phyloP scores from a whole-genome alignment of 2,329 filamentous ascomycete genomes.

The Scytalidium sp. region DNA sequence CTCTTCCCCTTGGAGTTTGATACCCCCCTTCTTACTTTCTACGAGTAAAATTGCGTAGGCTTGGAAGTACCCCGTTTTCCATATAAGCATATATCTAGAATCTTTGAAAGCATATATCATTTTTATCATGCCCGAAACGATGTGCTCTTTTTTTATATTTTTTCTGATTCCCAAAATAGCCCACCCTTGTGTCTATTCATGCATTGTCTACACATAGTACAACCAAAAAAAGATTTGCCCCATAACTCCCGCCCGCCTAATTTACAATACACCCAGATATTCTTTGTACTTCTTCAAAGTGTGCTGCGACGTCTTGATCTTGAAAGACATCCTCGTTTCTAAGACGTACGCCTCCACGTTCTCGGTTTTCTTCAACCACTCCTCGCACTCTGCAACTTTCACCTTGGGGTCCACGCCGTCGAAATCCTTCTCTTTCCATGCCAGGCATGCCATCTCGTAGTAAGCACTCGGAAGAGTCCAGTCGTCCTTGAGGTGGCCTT shows the following conservation, averaged over 20 bases:
- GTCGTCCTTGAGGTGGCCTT: slow-evolving; percentile 61
- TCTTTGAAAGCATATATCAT: too few relatives aligned
- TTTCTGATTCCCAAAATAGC: too few relatives aligned
- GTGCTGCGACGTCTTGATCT: slow-evolving; percentile 66
- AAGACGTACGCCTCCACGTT: slow-evolving; percentile 67
- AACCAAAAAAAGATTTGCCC: neutral
- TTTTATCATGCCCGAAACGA: too few relatives aligned
- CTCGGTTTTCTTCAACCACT: slow-evolving; percentile 63
- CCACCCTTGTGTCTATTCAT: too few relatives aligned
- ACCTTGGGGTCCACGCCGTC: slow-evolving; percentile 27
- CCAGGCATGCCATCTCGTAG: slow-evolving; percentile 81
- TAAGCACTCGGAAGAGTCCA: slow-evolving; percentile 71
- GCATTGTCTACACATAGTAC: too few relatives aligned
- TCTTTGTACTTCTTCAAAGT: slow-evolving; percentile 43
- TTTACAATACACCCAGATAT: slow-evolving; percentile 2
- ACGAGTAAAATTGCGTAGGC: too few relatives aligned
- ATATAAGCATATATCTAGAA: too few relatives aligned
- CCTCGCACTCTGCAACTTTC: slow-evolving; percentile 59
- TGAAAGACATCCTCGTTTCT: slow-evolving; percentile 72
- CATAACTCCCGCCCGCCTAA: neutral
- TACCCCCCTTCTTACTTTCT: too few relatives aligned
- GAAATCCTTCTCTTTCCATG: slow-evolving; percentile 65
- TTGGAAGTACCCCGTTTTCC: too few relatives aligned
- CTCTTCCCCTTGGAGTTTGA: neutral
- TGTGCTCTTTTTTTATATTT: too few relatives aligned